phyloP scores from a whole-genome alignment of 441 rosid genomes.

The Populus tomentosa region DNA sequence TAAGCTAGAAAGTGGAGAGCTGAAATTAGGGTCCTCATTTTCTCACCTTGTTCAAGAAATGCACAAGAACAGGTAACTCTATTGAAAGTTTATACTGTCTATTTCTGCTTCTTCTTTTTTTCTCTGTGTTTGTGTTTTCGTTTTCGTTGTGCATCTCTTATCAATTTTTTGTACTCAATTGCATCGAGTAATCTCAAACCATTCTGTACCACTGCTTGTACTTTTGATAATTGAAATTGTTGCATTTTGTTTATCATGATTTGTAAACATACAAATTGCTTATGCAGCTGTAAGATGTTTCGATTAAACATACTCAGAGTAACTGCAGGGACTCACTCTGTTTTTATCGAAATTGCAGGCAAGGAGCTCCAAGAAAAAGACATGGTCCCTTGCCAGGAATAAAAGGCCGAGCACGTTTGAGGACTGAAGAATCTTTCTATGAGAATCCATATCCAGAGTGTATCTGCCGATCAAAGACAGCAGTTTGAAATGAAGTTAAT shows the following conservation, averaged over 20 bases:
- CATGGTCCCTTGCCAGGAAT: slow-evolving; percentile 60
- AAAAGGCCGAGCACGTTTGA: too few species aligned
- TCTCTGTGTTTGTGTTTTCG: background rate
- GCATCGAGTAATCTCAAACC: background rate
- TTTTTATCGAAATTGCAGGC: slow-evolving; percentile 39
- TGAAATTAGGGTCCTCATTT: slow-evolving; percentile 46
- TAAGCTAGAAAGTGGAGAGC: slow-evolving; percentile 56
- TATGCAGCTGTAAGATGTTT: background rate
- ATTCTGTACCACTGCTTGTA: background rate
- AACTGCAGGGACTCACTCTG: background rate
- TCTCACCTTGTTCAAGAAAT: slow-evolving; percentile 49
- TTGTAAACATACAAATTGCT: background rate
- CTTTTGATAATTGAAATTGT: background rate
- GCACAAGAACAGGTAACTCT: slow-evolving; percentile 59
- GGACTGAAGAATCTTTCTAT: too few species aligned
- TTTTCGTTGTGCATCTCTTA: too few species aligned
- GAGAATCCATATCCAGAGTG: slow-evolving; percentile 61
- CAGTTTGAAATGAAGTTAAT: background rate
- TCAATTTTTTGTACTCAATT: background rate
- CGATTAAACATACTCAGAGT: too few species aligned
- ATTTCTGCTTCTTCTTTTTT: background rate
- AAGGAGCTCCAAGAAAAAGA: slow-evolving; percentile 82
- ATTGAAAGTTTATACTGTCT: background rate
- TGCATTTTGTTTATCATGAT: background rate
- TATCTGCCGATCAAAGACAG: slow-evolving; percentile 47